Percentiles rank a stretch among this genome's conserved stretches.
These are phyloP conservation scores for Dipteronia sinensis DNA, from an alignment of 345 rosid genomes.

Conservation along the genomic window DNA sequence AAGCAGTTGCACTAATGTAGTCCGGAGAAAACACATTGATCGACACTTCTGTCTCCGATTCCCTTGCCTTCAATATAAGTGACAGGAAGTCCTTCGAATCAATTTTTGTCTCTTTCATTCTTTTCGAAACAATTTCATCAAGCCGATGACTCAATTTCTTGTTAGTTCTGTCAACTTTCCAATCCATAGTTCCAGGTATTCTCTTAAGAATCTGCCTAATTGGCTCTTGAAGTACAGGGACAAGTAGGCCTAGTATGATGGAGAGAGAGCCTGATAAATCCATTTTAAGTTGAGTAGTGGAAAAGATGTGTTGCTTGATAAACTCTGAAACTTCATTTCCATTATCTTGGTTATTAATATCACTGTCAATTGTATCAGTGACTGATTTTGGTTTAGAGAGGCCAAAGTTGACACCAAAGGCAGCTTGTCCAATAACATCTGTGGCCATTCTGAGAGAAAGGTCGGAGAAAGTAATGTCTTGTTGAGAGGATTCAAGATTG, in stretches of 20 bases:
- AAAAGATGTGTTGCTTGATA: constrained; percentile 81
- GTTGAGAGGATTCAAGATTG: constrained; percentile 39
- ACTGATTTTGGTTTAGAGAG: constrained; percentile 48
- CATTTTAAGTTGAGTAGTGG: constrained; percentile 94
- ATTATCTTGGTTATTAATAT: constrained; percentile 19
- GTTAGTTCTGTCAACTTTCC: constrained; percentile 71
- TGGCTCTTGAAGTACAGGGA: constrained; percentile 84
- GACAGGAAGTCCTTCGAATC: constrained; percentile 81
- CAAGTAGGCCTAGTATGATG: constrained; percentile 68
- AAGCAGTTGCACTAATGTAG: constrained; percentile 81
- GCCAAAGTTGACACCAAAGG: constrained; percentile 80
- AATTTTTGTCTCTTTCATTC: constrained; percentile 50
- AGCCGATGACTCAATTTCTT: constrained; percentile 55
- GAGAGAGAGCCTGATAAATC: constrained; percentile 82
- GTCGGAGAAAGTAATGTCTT: constrained; percentile 65
- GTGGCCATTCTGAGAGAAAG: constrained; percentile 82
- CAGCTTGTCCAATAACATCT: constrained; percentile 88
- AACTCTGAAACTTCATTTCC: constrained; percentile 58
- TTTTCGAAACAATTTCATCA: constrained; percentile 68
- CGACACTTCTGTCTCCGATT: constrained; percentile 48
- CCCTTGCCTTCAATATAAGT: constrained; percentile 65
- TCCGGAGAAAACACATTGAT: constrained; percentile 61
- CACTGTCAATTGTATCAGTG: constrained; percentile 21
- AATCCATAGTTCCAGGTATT: constrained; percentile 87
- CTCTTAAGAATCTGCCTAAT: constrained; percentile 80